Conservation (phyloP, 1,284 basidiomycete genomes). For the Athelia psychrophila region DNA sequence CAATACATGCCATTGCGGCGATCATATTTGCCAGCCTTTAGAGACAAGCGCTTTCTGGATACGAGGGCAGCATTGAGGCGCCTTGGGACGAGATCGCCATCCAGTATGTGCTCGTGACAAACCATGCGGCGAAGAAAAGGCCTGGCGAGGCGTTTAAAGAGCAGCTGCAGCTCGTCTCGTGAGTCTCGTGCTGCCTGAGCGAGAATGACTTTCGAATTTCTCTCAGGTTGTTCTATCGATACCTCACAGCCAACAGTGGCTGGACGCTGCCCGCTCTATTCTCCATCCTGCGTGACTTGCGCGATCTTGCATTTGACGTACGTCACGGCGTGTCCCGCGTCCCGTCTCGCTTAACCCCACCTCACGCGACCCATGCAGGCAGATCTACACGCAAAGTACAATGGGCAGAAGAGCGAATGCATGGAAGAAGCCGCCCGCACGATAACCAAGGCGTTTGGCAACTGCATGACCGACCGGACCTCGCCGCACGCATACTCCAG, state of each 20-base stretch:
- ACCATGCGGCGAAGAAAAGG: conserved; percentile 62
- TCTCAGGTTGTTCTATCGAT: conserved; percentile 69
- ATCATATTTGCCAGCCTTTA: conserved; percentile 23
- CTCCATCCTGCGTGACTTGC: conserved; percentile 73
- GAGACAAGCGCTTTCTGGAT: conserved; percentile 49
- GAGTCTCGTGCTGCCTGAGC: conserved; percentile 23
- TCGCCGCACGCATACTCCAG: conserved; percentile 75
- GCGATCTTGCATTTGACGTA: conserved; percentile 79
- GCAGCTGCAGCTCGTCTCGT: conserved; percentile 64
- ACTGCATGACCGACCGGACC: conserved; percentile 83
- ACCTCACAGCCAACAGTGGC: conserved; percentile 72
- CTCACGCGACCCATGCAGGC: conserved; percentile 41
- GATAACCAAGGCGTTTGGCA: conserved; percentile 90
- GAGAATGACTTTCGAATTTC: conserved; percentile 2
- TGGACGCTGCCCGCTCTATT: conserved; percentile 85
- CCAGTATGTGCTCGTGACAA: conserved; percentile 72
- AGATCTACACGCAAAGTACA: conserved; percentile 59
- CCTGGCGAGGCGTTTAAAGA: conserved; percentile 75
- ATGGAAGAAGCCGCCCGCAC: conserved; percentile 92
- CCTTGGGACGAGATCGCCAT: conserved; percentile 85
- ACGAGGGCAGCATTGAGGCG: conserved; percentile 58
- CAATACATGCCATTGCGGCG: conserved; percentile 6
- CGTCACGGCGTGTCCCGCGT: conserved; percentile 9
- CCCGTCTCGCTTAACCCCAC: background rate
- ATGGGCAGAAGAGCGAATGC: conserved; percentile 61